Evolutionary conservation across 352 stramenopile genomes (phyloP), one percentile per base, ranked within the genome.

Genomic region (Phytophthora colocasiae): DNA sequence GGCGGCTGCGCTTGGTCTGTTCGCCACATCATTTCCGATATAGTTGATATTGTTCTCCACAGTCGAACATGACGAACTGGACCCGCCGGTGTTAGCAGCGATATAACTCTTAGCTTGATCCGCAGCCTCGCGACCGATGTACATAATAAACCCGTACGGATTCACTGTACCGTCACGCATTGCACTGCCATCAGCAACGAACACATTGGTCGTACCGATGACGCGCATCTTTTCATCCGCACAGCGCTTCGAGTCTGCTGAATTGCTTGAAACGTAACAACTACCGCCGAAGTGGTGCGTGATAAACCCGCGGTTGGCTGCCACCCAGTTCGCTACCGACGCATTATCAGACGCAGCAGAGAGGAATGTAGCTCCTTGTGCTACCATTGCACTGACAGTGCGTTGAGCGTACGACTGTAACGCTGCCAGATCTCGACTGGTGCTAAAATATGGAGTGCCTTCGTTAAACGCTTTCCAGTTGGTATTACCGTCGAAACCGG

Each of bases 71-170:
- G 65, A 64, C 19, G 65, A 68, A 4, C 53, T 51, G 6, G 67
- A 39, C 3, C 41, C 29, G 10, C 56, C 39, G 7, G 48, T 26
- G n/a, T 64, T 71, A 1, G 57, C 24, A 44, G 56, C 51, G 15
- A 87, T 53, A 17, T 75, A 78, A 3, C 24, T 57, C 58, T 81
- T 66, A 12, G 73, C 81, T 31, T 81, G 71, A 10, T 71, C 60
- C 1, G 61, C 81, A 11, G 72, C 75, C 41, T 92, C 76, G 8
- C 69, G 69, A 6, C 84, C 82, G 19, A 87, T 69, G 65, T 92
- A 89, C 80, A 89, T 91, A 32, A 90, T 73, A 48, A 90, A 92
- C 0, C 77, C 83, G 63, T 90, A 91, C 41, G 80, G 82, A 46
- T 87, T 90, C 22, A 80, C 73, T 0, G 84, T 90, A 4, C 81